Base-by-base conservation (phyloP, 495 filamentous ascomycete species). In the Letharia columbiana region DNA sequence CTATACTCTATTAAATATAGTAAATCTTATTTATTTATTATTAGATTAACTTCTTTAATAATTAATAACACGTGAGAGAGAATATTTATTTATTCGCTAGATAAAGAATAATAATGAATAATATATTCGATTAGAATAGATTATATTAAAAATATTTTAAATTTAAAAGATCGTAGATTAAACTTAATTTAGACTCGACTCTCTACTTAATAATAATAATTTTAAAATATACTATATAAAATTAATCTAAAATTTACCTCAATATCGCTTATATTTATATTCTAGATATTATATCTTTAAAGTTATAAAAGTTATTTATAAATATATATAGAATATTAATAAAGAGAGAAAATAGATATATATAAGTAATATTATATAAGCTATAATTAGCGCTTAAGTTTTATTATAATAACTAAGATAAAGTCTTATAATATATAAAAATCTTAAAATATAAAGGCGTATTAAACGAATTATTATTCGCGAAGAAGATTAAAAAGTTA, bases 281-380 rank as follows among this genome's bases (percentile, higher is more conserved):
- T n/a, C 47, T 63, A n/a, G 61, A 41, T 18, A 68, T 39, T 31
- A 73, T 67, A n/a, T 66, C 67, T 61, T 68, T 61, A n/a, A 73
- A 67, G 17, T 67, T 67, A 33, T 44, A 28, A 65, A 77, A 67
- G 59, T 77, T 67, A 71, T 73, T 69, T 10, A 68, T 66, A 67
- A 77, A 77, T 56, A 77, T 66, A 44, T 65, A 77, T 42, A 77
- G 62, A 13, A 75, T 49, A 52, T 77, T 66, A 61, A 64, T 70
- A 58, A 77, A 77, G 20, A 64, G 59, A 62, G 66, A 72, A 28
- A 76, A 57, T n/a, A 75, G 66, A 23, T 67, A 67, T 20, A 70
- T 60, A 47, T 74, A 72, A 45, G 75, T 39, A 47, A 71, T 66
- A 60, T 72, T 49, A 31, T 64, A 61, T 37, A 73, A 50, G 63